phyloP scores from a whole-genome alignment of 2,329 filamentous ascomycete genomes.

The Penicillium sp. region DNA sequence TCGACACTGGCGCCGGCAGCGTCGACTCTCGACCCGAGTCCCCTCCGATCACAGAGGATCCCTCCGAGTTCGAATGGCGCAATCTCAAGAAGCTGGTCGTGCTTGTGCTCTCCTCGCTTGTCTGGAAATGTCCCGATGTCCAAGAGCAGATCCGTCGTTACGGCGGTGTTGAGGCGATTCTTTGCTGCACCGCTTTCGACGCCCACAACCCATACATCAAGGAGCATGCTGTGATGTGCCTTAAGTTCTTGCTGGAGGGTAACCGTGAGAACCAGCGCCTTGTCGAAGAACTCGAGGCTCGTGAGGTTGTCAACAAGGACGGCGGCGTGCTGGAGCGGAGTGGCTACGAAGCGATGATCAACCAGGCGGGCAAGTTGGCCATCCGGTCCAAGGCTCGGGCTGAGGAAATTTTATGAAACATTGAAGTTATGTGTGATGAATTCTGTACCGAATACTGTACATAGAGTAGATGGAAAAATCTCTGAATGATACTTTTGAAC shows the following conservation, averaged over 20 bases:
- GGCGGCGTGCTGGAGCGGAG: slow-evolving; percentile 41
- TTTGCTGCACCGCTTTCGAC: slow-evolving; percentile 88
- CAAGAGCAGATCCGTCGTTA: slow-evolving; percentile 84
- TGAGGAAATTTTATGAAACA: slow-evolving; percentile 6
- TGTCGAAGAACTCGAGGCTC: slow-evolving; percentile 49
- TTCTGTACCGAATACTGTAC: background rate
- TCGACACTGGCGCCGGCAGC: slow-evolving; percentile 38
- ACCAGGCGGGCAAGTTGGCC: slow-evolving; percentile 43
- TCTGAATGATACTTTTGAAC: background rate
- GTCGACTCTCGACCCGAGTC: slow-evolving; percentile 46
- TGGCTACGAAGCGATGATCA: slow-evolving; percentile 45
- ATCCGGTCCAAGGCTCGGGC: slow-evolving; percentile 36
- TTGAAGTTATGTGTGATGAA: slow-evolving; percentile 7
- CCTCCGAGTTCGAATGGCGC: slow-evolving; percentile 66
- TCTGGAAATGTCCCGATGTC: slow-evolving; percentile 81
- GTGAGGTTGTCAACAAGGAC: slow-evolving; percentile 44
- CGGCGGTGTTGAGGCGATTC: slow-evolving; percentile 80
- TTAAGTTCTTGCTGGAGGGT: slow-evolving; percentile 66
- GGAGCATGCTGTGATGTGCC: slow-evolving; percentile 81
- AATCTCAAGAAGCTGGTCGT: slow-evolving; percentile 93
- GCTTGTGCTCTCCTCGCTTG: slow-evolving; percentile 80
- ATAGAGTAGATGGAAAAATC: background rate
- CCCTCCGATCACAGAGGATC: slow-evolving; percentile 58
- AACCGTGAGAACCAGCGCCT: slow-evolving; percentile 54
- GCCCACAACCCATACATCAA: slow-evolving; percentile 93